phyloP scores from a whole-genome alignment of 2,329 filamentous ascomycete genomes.

The Pseudocercospora pini-densiflorae region DNA sequence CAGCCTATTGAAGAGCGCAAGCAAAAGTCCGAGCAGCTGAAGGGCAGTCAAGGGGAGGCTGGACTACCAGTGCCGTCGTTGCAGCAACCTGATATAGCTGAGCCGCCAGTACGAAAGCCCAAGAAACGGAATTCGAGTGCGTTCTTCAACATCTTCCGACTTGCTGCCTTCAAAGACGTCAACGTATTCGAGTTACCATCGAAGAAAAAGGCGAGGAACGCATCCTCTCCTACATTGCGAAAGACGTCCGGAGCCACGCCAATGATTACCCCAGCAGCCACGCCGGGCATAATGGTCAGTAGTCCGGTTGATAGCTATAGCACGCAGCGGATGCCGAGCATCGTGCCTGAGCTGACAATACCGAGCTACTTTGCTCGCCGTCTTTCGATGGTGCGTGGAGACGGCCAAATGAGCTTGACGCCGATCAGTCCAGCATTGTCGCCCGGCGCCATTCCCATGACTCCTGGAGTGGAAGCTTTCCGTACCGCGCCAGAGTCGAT shows the following conservation, averaged over 20 bases:
- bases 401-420: conserved; percentile 16
- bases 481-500: background rate
- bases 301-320: conserved; percentile 15
- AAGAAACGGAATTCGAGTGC: conserved; percentile 26
- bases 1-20: conserved; percentile 3
- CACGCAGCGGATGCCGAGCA: conserved; percentile 9
- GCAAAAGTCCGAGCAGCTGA: background rate
- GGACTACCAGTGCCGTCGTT: background rate
- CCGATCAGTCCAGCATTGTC: conserved; percentile 16
- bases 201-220: background rate
- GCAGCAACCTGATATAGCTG: background rate
- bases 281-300: conserved; percentile 24
- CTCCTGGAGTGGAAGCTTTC: background rate
- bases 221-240: background rate
- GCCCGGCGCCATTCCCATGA: conserved; percentile 13
- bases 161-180: conserved; percentile 19
- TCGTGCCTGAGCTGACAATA: conserved; percentile 22
- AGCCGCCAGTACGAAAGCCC: background rate
- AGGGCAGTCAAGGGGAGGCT: background rate
- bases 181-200: conserved; percentile 9
- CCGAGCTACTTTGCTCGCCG: conserved; percentile 28
- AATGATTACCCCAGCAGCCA: conserved; percentile 1
- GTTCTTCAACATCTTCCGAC: conserved; percentile 28
- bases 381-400: conserved; percentile 9
- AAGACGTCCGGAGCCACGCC: background rate